These are phyloP conservation scores for Coelastrella sp. DNA, from an alignment of 139 green algal species.

Conservation along the genomic window DNA sequence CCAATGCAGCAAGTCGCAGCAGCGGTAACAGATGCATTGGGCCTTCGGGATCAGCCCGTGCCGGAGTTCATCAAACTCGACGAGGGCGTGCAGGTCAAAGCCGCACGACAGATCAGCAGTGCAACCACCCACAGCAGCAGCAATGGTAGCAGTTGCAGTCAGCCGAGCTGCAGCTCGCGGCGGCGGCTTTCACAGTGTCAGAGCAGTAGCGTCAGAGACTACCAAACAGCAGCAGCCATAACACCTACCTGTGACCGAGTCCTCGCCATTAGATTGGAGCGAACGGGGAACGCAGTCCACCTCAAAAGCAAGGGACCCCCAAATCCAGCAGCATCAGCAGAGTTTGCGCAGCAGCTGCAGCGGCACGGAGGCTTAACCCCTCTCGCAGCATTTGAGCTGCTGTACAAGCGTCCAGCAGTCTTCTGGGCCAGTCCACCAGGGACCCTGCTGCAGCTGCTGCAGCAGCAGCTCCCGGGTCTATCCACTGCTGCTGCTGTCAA, in stretches of 20 bases:
- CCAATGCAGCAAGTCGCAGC: background rate
- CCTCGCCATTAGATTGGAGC: background rate
- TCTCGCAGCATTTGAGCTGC: background rate
- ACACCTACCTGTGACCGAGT: background rate
- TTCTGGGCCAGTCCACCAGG: background rate
- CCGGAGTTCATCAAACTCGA: no score
- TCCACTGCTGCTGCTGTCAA: background rate
- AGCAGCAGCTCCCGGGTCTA: background rate
- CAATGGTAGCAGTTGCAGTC: background rate
- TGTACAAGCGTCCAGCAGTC: background rate
- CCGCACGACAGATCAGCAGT: no score
- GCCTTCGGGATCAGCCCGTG: background rate
- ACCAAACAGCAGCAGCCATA: no score
- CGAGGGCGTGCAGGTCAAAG: no score
- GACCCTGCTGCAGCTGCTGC: background rate
- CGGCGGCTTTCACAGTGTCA: background rate
- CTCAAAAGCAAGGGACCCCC: background rate
- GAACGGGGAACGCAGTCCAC: background rate
- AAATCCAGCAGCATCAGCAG: background rate
- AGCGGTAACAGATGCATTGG: background rate
- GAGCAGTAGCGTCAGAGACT: background rate
- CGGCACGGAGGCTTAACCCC: background rate
- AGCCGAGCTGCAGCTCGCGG: background rate
- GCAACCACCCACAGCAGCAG: conserved; percentile 2
- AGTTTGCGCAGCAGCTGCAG: background rate